Conservation (phyloP, 345 rosid genomes). For the Corchorus olitorius region DNA sequence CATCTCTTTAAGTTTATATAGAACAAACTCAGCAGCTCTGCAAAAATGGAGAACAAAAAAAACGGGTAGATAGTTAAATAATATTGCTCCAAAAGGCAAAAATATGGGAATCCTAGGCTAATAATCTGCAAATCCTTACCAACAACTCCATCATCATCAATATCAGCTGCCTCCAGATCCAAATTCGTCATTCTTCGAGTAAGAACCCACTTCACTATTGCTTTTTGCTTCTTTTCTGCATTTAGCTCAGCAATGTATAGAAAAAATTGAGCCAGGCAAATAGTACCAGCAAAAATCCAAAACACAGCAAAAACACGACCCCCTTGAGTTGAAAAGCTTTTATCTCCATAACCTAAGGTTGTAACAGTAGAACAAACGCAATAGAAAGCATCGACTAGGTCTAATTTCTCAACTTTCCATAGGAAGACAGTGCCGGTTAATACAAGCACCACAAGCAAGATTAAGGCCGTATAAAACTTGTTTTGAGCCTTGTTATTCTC, state of each 20-base stretch:
- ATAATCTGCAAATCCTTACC: constrained; percentile 38
- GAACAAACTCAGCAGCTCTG: constrained; percentile 60
- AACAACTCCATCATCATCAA: constrained; percentile 68
- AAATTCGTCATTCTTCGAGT: constrained; percentile 49
- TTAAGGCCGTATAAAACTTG: constrained; percentile 51
- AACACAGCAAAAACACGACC: constrained; percentile 75
- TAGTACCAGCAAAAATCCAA: constrained; percentile 69
- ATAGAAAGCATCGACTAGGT: constrained; percentile 60
- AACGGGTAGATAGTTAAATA: neutral
- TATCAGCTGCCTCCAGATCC: constrained; percentile 90
- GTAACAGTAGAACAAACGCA: constrained; percentile 86
- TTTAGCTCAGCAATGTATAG: constrained; percentile 65
- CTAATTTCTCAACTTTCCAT: constrained; percentile 43
- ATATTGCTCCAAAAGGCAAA: neutral
- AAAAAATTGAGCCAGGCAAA: constrained; percentile 68
- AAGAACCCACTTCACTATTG: constrained; percentile 72
- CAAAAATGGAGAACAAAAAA: constrained; percentile 1
- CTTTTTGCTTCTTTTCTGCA: constrained; percentile 62
- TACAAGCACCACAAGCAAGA: constrained; percentile 45
- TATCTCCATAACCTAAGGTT: constrained; percentile 84
- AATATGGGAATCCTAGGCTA: neutral
- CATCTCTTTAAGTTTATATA: constrained; percentile 75
- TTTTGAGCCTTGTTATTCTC: constrained; percentile 51
- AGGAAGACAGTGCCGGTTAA: constrained; percentile 56
- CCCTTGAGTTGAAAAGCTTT: constrained; percentile 54